Evolutionary conservation across 495 filamentous ascomycete species (phyloP), one percentile per base, ranked within the genome.

Genomic region (Xylaria cubensis): DNA sequence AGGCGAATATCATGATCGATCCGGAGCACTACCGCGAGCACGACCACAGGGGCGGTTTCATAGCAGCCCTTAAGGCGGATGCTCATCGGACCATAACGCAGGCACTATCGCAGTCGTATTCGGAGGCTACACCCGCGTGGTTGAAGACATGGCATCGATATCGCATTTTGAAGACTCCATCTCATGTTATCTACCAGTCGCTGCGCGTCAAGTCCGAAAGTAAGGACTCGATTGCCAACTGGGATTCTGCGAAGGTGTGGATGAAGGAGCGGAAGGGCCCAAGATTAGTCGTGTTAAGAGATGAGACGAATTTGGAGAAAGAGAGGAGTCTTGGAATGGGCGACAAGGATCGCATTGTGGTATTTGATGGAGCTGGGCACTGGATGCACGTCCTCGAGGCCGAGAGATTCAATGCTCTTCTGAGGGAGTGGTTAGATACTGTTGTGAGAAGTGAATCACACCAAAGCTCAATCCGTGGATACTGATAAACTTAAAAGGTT

Each of bases 111-210:
- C 66, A n/a, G 15, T 56, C 66, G 32, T 69, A 56, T 29, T 41
- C 53, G 51, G n/a, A 59, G 12, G 58, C 17, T 12, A 69, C 66
- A 34, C 66, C 66, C 2, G 66, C 42, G 24, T 69, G 66, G 66
- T 46, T 69, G 21, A 69, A 55, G 53, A 59, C 66, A 5, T 69
- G 66, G 66, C 66, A 69, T 69, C 50, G 66, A 41, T 56, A 56
- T 59, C 66, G 66, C 13, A 55, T 69, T 41, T 59, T 56, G 51
- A 59, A 51, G 34, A 59, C 53, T 13, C 51, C 51, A 19, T 36
- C 50, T 29, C 41, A 59, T 17, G 51, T 69, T 26, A 59, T 69
- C 34, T 17, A 66, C 29, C 63, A 66, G 63, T 50, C 63, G 26
- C 24, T 51, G 19, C 66, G 66, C n/a, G 51, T 56, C 7, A 59